Evolutionary conservation across 2,329 filamentous ascomycete genomes (phyloP).

Genomic region (Chrysoporthe puriensis): DNA sequence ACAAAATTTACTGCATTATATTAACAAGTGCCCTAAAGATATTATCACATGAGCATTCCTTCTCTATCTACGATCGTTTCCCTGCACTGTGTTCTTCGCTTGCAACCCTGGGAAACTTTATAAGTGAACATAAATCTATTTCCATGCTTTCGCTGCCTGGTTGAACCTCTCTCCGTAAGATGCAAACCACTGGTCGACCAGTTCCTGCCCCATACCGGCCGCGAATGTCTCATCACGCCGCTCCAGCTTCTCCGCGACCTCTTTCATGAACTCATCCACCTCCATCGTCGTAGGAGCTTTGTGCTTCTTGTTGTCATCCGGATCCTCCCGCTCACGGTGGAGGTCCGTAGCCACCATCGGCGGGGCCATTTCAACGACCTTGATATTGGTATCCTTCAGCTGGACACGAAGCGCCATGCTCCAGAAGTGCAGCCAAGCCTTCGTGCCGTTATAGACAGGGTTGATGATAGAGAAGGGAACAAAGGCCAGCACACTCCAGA

Average conservation of each 20-base stretch:
- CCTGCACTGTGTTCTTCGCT: no score
- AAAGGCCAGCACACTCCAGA: slow-evolving; percentile 57
- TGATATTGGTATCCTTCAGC: slow-evolving; percentile 46
- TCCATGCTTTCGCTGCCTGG: slow-evolving; percentile 26
- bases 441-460: slow-evolving; percentile 63
- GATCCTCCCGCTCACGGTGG: slow-evolving; percentile 58
- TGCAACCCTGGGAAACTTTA: no score
- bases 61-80: no score
- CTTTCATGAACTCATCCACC: slow-evolving; percentile 58
- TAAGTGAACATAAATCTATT: slow-evolving; percentile 1
- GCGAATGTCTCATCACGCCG: slow-evolving; percentile 52
- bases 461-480: slow-evolving; percentile 57
- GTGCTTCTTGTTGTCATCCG: slow-evolving; percentile 62
- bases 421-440: slow-evolving; percentile 62
- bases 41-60: no score
- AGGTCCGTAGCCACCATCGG: slow-evolving; percentile 58
- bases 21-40: no score
- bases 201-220: slow-evolving; percentile 41
- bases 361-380: slow-evolving; percentile 59
- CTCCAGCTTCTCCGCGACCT: slow-evolving; percentile 49
- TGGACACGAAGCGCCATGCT: slow-evolving; percentile 58
- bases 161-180: slow-evolving; percentile 25
- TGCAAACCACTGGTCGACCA: slow-evolving; percentile 28
- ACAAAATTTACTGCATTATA: no score
- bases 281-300: slow-evolving; percentile 51